Base-by-base conservation (phyloP, 2,329 filamentous ascomycete species). In the Cladophialophora chaetospira region DNA sequence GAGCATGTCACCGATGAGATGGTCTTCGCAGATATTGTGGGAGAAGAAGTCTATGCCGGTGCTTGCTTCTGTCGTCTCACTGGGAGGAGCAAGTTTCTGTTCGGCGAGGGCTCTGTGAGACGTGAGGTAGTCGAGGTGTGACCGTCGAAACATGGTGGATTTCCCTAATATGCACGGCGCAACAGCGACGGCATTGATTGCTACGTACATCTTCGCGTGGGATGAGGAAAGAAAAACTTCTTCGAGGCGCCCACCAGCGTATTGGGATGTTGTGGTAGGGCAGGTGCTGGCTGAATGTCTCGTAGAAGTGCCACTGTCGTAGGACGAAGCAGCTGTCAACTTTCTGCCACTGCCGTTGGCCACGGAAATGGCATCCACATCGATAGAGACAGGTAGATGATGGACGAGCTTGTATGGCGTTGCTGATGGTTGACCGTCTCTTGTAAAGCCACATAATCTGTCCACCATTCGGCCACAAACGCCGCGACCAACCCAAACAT, bases 71-170 rank as follows among this genome's bases (percentile, higher is more conserved):
- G 65, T 80, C 71, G 66, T 53, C 73, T 64, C 35, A 6, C 15
- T 13, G 2, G 2, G 28, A 13, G 21, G 17, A 4, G 13, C 13
- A 23, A 8, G 21, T 8, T 8, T 33, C 17, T 3, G 35, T 13
- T 51, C 48, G 35, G 28, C 25, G 33, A 43, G 35, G 1, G 25
- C 36, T 11, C 15, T 40, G 21, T 43, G 48, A 0, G 73, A 66
- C 0, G 85, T 87, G 6, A 94, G 82, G 63, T 82, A 82, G 72
- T 97, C 84, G 31, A 99, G 84, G 67, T 99, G 93, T 0, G 90
- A 89, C 60, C 88, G 89, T 57, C 94, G 88, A 75, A 97, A 99
- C 92, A 99, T 97, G 75, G 95, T 97, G 68, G 91, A 96, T 76
- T 99, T 99, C 48, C 94, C 94, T 19, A 97, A 88, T 56, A 96